Base-by-base conservation (phyloP, 2,329 filamentous ascomycete genomes). In the Spiromastix sp. region DNA sequence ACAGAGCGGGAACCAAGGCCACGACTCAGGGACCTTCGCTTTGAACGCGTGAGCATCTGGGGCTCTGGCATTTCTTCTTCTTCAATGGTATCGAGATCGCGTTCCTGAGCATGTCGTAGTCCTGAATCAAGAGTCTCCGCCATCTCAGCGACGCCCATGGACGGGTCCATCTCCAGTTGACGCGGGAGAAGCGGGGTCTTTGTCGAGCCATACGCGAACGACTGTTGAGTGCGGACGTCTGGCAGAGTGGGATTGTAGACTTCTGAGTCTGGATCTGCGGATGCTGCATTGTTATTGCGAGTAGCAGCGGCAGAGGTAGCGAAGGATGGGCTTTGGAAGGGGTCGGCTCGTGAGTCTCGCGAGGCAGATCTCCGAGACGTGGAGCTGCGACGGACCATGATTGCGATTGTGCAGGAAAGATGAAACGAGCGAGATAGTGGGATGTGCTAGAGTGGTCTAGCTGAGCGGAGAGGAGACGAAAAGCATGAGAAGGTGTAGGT, bases 201-300 rank as follows among this genome's bases (percentile, higher is more conserved):
- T 13, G 50, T 52, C 5, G 58, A 55, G 18, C 61, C 61, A 49
- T 64, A 63, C 10, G 56, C 56, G 37, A 56, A 63, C 1, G 60
- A 61, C 30, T 56, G 54, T 35, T 57, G 55, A 16, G 54, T 55
- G 26, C 59, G 56, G 31, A 63, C 46, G 32, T 54, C 49, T 5
- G 60, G 60, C 21, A 64, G 44, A 34, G 38, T 42, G 27, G 52
- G 50, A 41, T 51, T 59, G 31, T 43, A 46, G 21, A 44, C 42
- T 8, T 26, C 42, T 29, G 44, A 37, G 29, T 40, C 37, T n/a
- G n/a, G n/a, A n/a, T n/a, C n/a, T n/a, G n/a, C n/a, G n/a, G n/a
- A n/a, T n/a, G n/a, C n/a, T 28, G 34, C 12, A 11, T 34, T 21
- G 15, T 30, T 17, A 22, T 21, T 13, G 13, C 18, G 19, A 30